These are phyloP conservation scores for Kwoniella shivajii DNA, from an alignment of 1,284 basidiomycete genomes.

Conservation along the genomic window DNA sequence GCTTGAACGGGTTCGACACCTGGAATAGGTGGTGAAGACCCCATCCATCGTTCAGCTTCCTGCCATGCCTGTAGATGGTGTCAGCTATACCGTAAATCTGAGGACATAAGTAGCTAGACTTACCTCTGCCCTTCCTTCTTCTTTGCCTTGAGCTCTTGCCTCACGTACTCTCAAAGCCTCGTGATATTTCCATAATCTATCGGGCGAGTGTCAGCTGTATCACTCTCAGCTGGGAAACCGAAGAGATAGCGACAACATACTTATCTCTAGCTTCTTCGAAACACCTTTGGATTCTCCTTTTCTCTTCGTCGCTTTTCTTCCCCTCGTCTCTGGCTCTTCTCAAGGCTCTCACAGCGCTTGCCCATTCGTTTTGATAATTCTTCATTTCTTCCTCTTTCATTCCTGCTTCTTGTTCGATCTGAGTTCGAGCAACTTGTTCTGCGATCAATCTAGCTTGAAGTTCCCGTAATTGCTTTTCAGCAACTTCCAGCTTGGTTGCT, in stretches of 20 bases:
- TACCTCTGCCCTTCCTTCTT: slow-evolving; percentile 49
- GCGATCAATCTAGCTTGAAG: slow-evolving; percentile 50
- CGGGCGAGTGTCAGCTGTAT: background rate
- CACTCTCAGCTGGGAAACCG: background rate
- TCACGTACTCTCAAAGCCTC: slow-evolving; percentile 48
- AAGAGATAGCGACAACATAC: slow-evolving; percentile 25
- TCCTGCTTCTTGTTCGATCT: slow-evolving; percentile 34
- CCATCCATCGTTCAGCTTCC: slow-evolving; percentile 51
- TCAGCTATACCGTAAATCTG: slow-evolving; percentile 12
- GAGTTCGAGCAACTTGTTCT: slow-evolving; percentile 41
- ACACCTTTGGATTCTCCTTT: slow-evolving; percentile 30
- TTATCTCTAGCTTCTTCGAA: slow-evolving; percentile 47
- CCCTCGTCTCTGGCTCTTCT: slow-evolving; percentile 46
- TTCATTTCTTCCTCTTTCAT: slow-evolving; percentile 33
- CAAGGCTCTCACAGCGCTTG: slow-evolving; percentile 42
- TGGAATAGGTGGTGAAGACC: slow-evolving; percentile 42
- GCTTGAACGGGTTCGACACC: slow-evolving; percentile 36
- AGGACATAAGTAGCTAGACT: slow-evolving; percentile 2
- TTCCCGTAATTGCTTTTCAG: slow-evolving; percentile 41
- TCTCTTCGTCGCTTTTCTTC: slow-evolving; percentile 48
- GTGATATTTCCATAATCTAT: slow-evolving; percentile 36
- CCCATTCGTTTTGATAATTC: slow-evolving; percentile 45
- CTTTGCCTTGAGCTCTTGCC: slow-evolving; percentile 42
- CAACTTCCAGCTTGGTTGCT: slow-evolving; percentile 33
- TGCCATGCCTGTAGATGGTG: slow-evolving; percentile 41